phyloP scores from a whole-genome alignment of 257 asterid genomes.

The Penstemon eatonii region DNA sequence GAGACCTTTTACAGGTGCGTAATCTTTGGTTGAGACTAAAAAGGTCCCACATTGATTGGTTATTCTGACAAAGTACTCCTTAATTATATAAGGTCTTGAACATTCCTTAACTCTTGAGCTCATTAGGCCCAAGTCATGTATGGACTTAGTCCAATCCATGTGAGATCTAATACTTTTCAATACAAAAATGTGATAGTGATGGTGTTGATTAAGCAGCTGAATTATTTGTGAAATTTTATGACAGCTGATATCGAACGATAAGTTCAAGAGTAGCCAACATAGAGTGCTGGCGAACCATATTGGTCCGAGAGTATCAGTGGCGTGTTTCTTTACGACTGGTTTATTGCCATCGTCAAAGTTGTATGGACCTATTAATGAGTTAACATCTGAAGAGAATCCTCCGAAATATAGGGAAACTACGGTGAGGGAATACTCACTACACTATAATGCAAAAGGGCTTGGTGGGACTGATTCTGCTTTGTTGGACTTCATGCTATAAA shows the following conservation, averaged over 20 bases:
- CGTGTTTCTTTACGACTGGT: constrained; percentile 53
- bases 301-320: constrained; percentile 56
- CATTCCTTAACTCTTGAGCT: too few relatives aligned
- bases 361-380: constrained; percentile 56
- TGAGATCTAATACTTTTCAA: too few relatives aligned
- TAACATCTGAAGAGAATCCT: constrained; percentile 45
- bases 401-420: constrained; percentile 45
- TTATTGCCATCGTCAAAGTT: constrained; percentile 38
- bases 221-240: too few relatives aligned
- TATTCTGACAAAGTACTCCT: too few relatives aligned
- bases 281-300: constrained; percentile 42
- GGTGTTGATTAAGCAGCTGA: too few relatives aligned
- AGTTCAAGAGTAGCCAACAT: constrained; percentile 48
- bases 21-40: too few relatives aligned
- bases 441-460: constrained; percentile 47
- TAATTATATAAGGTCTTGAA: too few relatives aligned
- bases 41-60: too few relatives aligned
- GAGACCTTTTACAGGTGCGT: constrained; percentile 56
- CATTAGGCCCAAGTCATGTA: too few relatives aligned
- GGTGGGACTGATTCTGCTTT: constrained; percentile 45
- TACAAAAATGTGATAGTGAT: too few relatives aligned
- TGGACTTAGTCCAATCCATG: too few relatives aligned
- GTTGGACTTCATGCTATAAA: constrained; percentile 41
- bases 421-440: constrained; percentile 44
- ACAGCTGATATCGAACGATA: constrained; percentile 56